phyloP scores from a whole-genome alignment of 2,329 filamentous ascomycete genomes.

The Arachnomyces sp. region DNA sequence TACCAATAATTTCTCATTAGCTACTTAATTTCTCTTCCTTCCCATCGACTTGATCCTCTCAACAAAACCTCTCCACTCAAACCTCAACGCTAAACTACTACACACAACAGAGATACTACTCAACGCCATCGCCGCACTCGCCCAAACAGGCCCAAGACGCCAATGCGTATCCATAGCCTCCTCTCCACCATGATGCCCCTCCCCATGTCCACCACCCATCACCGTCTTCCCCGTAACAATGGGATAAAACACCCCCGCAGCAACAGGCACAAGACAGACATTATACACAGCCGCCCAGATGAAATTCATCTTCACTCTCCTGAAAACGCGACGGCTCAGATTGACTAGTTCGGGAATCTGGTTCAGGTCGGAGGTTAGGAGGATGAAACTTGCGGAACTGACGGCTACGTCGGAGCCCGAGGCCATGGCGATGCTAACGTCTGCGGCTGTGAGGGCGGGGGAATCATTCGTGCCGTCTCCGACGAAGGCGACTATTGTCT shows the following conservation, averaged over 20 bases:
- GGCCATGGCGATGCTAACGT: slow-evolving; percentile 76
- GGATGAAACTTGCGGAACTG: slow-evolving; percentile 71
- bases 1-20: too few species aligned
- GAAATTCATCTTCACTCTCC: slow-evolving; percentile 77
- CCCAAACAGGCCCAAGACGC: slow-evolving; percentile 58
- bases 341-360: slow-evolving; percentile 66
- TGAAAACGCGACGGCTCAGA: slow-evolving; percentile 65
- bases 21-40: slow-evolving; percentile 1
- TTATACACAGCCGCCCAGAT: slow-evolving; percentile 82
- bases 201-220: slow-evolving; percentile 15
- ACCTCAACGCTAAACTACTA: slow-evolving; percentile 68
- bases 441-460: slow-evolving; percentile 69
- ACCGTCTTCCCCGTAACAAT: slow-evolving; percentile 36
- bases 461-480: slow-evolving; percentile 85
- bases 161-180: slow-evolving; percentile 32
- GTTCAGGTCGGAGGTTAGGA: slow-evolving; percentile 62
- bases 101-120: slow-evolving; percentile 83
- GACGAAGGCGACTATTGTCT: slow-evolving; percentile 68
- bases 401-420: slow-evolving; percentile 77
- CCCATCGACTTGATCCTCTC: slow-evolving; percentile 12
- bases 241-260: slow-evolving; percentile 70
- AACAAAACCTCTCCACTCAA: slow-evolving; percentile 21
- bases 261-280: slow-evolving; percentile 66
- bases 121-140: slow-evolving; percentile 82
- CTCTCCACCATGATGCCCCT: slow-evolving; percentile 19